Evolutionary conservation across 768 basidiomycete genomes (phyloP), one percentile per base, ranked within the genome.

Genomic region (Arthromyces matolae): DNA sequence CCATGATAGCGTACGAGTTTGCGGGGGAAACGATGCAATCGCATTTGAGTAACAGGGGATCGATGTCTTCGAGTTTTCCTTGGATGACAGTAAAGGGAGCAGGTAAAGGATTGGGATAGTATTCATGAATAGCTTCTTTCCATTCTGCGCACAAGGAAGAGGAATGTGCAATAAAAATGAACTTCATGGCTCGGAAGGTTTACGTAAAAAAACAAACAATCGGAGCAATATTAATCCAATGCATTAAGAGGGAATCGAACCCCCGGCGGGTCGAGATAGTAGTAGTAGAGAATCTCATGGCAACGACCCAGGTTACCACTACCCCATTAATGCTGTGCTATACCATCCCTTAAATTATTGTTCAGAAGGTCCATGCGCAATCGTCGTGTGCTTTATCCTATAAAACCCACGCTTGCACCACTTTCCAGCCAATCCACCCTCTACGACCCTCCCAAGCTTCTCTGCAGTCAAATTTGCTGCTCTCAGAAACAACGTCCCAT

Each of bases 401-500:
- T 50, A 50, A 31, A 50, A 50, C n/a, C 49, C 49, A 22, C 31
- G 23, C 25, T 44, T 29, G 14, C 45, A 42, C 49, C 49, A 50
- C 10, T 45, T 45, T 18, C 7, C 14, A 5, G 28, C 20, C 14
- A 19, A 24, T 18, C 19, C 23, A 19, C 45, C 3, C 4, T 50
- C 43, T 2, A 33, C 31, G 29, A 45, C 38, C 18, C 23, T 20
- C 7, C n/a, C 37, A 16, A 50, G 43, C 24, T 23, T 40, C 16
- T 38, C 22, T 14, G 39, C 45, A 7, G 35, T 50, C 25, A 50
- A 24, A 0, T 40, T 25, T n/a, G 49, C 49, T 12, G 43, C 43
- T 24, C 49, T 39, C 16, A 50, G 9, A 19, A 85, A 85, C 29
- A 85, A 48, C n/a, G 72, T 76, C 4, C 83, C 83, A 47, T 85